A percentile compares a stretch with the other conserved stretches of the same genome.
phyloP scores from a whole-genome alignment of 805 yeast species.

The Candida rishiriensis region DNA sequence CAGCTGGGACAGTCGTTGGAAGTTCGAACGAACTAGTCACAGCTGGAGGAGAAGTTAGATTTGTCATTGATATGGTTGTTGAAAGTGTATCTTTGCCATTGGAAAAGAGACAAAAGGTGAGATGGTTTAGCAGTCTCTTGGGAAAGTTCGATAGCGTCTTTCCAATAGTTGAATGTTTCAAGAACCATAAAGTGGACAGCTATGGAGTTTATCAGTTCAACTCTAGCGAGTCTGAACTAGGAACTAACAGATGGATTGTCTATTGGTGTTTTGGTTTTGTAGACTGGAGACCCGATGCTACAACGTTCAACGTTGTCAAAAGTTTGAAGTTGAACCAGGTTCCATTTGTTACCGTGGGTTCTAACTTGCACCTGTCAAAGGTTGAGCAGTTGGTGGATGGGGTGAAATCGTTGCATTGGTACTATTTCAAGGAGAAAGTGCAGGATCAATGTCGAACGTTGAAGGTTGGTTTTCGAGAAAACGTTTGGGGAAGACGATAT shows the following conservation, averaged over 20 bases:
- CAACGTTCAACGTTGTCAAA: constrained; percentile 5
- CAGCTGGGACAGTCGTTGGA: constrained; percentile 27
- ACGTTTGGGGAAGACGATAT: background rate
- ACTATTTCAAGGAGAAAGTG: too few species aligned
- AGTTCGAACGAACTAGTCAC: constrained; percentile 35
- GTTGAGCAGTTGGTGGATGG: too few species aligned
- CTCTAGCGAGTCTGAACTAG: constrained; percentile 15
- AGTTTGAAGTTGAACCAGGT: too few species aligned
- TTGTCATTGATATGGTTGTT: constrained; percentile 32
- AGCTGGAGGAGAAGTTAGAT: constrained; percentile 43
- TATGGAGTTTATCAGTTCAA: constrained; percentile 30
- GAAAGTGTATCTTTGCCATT: constrained; percentile 22
- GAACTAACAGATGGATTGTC: constrained; percentile 35
- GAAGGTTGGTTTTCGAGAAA: background rate
- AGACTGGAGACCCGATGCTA: constrained; percentile 7
- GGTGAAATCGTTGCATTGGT: too few species aligned
- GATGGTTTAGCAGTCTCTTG: constrained; percentile 37
- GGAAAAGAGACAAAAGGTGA: constrained; percentile 5
- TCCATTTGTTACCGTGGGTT: too few species aligned
- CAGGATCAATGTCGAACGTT: background rate
- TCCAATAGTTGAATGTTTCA: constrained; percentile 9
- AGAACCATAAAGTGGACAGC: constrained; percentile 12
- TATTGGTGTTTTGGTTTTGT: constrained; percentile 31
- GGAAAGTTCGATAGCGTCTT: constrained; percentile 18
- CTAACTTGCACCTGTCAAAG: too few species aligned